Base-by-base conservation (phyloP, 2,329 filamentous ascomycete species). In the Xylariales sp. region DNA sequence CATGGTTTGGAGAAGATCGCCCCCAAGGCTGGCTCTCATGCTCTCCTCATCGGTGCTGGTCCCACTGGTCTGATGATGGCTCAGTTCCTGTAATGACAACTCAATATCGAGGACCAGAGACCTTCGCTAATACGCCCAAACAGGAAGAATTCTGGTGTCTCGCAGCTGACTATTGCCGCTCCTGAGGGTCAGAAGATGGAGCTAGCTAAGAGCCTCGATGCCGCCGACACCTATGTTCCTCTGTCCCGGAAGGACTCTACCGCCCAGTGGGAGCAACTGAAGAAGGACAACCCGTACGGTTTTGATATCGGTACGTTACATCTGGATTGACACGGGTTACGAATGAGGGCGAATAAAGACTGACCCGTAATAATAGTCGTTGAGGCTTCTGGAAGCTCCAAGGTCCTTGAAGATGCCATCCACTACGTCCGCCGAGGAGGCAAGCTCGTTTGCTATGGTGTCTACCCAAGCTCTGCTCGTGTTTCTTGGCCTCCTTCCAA, bases 361-460 rank as follows among this genome's bases (percentile, higher is more conserved):
- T n/a, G n/a, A n/a, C n/a, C n/a, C n/a, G n/a, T n/a, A n/a, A n/a
- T n/a, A n/a, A n/a, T 57, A 65, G 68, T 85, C 18, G 74, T 85
- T 16, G 80, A 86, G 66, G 82, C 83, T 25, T 86, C 83, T 10
- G 84, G 84, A 14, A 82, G 75, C 38, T 69, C 77, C 33, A 80
- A 78, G 61, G 81, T 88, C 36, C 72, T 88, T 3, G 82, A 87
- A 57, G 76, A 82, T 53, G 70, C 81, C 20, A 84, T 88, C 60
- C 71, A 86, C 63, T 87, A 84, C 57, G 80, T 84, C 50, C 78
- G 81, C 34, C 74, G 82, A 38, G 83, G 83, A 31, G 83, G 84
- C 42, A 86, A 83, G 59, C 68, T 87, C 22, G 78, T 86, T 31
- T 80, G 84, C 46, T 87, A 86, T 50, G 83, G 80, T 36, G 84